Conservation (phyloP, 1,284 basidiomycete genomes). For the Fistulinella cinereoalba region DNA sequence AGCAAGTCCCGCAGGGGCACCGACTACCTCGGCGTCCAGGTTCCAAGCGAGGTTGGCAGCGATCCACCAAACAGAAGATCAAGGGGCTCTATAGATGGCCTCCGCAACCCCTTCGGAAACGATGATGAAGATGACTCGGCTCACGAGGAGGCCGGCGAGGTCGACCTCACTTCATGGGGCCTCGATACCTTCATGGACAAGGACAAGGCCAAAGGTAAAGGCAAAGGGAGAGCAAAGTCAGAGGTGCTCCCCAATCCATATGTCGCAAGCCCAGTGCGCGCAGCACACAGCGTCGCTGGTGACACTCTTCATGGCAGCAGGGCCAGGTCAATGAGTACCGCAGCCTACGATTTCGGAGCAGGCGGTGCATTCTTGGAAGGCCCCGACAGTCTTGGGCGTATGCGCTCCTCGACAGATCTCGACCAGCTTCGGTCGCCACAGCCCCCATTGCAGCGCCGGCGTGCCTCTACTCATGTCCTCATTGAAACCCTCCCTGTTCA, state of each 20-base stretch:
- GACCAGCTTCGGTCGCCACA: constrained; percentile 41
- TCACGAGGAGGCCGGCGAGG: constrained; percentile 56
- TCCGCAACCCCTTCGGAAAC: constrained; percentile 68
- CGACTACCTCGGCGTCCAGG: constrained; percentile 65
- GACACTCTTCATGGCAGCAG: constrained; percentile 35
- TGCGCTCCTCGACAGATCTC: constrained; percentile 51
- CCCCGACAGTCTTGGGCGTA: constrained; percentile 29
- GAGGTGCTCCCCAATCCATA: constrained; percentile 51
- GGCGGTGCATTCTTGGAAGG: constrained; percentile 45
- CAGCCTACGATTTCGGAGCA: constrained; percentile 49
- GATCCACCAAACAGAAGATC: constrained; percentile 45
- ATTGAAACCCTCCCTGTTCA: constrained; percentile 44
- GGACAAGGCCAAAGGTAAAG: constrained; percentile 51
- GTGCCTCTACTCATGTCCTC: constrained; percentile 49
- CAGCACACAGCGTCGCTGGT: constrained; percentile 32
- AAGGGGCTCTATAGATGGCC: constrained; percentile 54
- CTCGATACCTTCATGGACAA: constrained; percentile 72
- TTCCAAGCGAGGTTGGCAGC: constrained; percentile 61
- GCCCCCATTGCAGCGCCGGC: constrained; percentile 42
- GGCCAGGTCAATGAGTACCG: constrained; percentile 62
- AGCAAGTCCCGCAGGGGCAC: constrained; percentile 45
- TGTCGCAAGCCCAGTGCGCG: constrained; percentile 35
- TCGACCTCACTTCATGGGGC: constrained; percentile 81
- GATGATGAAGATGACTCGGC: constrained; percentile 55
- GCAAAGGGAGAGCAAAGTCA: constrained; percentile 48